Base-by-base conservation (phyloP, 495 filamentous ascomycete genomes). In the Halenospora varia region DNA sequence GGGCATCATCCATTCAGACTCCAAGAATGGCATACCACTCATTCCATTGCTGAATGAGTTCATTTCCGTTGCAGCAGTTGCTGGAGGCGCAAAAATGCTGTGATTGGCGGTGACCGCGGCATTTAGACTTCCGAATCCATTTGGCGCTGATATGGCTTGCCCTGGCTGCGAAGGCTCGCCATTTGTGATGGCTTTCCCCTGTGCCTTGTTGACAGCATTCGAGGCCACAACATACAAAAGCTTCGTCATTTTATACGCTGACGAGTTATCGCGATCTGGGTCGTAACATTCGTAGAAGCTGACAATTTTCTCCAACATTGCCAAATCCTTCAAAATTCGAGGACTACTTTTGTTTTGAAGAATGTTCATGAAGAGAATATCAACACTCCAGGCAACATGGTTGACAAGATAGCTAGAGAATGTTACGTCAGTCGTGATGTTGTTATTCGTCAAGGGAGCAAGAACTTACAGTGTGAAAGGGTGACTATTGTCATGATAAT, bases 311-410 rank as follows among this genome's bases (percentile, higher is more conserved):
- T 49, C 19, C 18, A 49, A 25, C 19, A 49, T 10, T 19, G 23
- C 25, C 10, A 49, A 19, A 19, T 53, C 51, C 13, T 23, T 42
- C n/a, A 53, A 8, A 19, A 24, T 35, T 41, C 39, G 51, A 3
- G 51, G 19, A 19, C 17, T 40, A 10, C 22, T 24, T 17, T 53
- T 53, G 22, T 53, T 53, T 26, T 53, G 51, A 6, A 53, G 20
- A n/a, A 53, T 53, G 17, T 53, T 53, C 19, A 53, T 53, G 20
- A 53, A 53, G 3, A 53, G 39, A 23, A 53, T 44, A 53, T 53
- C 51, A 6, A 53, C 51, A 44, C 51, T 53, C 51, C 51, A 53
- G 20, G 51, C 51, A 45, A 53, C 39, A 19, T 53, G 51, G 20
- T 53, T 35, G 15, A 53, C 9, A 6, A 53, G 51, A 24, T 42